A percentile compares a stretch with the other conserved stretches of the same genome.
Evolutionary conservation across 768 basidiomycete genomes (phyloP).

Genomic region (Leccinum barrowsii): DNA sequence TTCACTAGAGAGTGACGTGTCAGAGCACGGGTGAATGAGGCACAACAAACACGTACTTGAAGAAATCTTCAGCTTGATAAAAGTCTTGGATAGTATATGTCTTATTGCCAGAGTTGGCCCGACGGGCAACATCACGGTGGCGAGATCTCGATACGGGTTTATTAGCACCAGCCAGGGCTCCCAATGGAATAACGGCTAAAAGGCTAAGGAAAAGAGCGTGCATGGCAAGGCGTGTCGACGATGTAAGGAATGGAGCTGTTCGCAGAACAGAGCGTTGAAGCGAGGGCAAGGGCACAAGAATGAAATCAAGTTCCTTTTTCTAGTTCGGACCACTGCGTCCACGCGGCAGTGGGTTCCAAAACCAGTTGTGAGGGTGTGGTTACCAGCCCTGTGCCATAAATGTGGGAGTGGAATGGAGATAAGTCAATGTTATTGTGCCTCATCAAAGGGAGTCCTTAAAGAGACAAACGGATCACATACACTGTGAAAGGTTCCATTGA

Average conservation of each 20-base stretch:
- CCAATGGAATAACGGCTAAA: constrained; percentile 30
- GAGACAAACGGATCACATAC: not conserved
- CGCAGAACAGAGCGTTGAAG: not conserved
- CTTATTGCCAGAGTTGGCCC: constrained; percentile 16
- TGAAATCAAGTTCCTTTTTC: not conserved
- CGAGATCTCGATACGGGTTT: constrained; percentile 25
- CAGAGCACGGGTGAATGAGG: not conserved
- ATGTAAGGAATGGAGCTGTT: constrained; percentile 9
- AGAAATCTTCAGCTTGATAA: constrained; percentile 53
- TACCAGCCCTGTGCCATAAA: constrained; percentile 19
- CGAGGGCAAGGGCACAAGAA: not conserved
- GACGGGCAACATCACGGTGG: constrained; percentile 25
- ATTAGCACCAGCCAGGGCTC: constrained; percentile 37
- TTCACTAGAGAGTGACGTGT: constrained; percentile 37
- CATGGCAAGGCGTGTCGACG: constrained; percentile 23
- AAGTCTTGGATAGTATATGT: constrained; percentile 37
- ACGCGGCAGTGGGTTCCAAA: not conserved
- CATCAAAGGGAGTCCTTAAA: not conserved
- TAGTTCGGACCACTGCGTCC: not conserved
- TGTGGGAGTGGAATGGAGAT: constrained; percentile 4
- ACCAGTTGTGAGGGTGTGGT: constrained; percentile 1
- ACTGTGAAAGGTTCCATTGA: not conserved
- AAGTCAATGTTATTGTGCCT: constrained; percentile 8
- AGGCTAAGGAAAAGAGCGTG: constrained; percentile 31
- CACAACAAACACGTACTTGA: constrained; percentile 43